Conservation (phyloP, 768 basidiomycete species). For the Stropharia rugosoannulata region DNA sequence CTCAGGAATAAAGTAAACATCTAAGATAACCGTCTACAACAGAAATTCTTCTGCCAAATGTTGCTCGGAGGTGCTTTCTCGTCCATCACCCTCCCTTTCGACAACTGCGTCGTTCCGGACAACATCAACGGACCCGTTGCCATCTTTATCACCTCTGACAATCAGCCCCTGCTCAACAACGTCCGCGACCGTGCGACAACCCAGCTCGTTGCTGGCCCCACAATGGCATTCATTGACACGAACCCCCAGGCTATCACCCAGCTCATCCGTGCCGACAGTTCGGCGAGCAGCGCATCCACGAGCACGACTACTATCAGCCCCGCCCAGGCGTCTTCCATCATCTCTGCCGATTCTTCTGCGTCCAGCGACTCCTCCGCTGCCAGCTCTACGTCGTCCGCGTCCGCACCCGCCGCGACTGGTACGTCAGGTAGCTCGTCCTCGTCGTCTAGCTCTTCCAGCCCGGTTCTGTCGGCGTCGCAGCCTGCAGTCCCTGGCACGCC, state of each 20-base stretch:
- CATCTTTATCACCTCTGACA: slow-evolving; percentile 65
- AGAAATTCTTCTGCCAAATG: slow-evolving; percentile 76
- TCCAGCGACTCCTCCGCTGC: slow-evolving; percentile 27
- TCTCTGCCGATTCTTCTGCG: slow-evolving; percentile 34
- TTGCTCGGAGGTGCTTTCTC: slow-evolving; percentile 57
- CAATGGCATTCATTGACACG: slow-evolving; percentile 65
- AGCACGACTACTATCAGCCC: slow-evolving; percentile 31
- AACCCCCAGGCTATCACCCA: slow-evolving; percentile 49
- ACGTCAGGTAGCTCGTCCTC: slow-evolving; percentile 13
- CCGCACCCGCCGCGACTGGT: slow-evolving; percentile 10
- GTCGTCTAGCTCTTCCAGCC: slow-evolving; percentile 19
- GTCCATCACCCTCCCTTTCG: slow-evolving; percentile 59
- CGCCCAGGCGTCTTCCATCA: slow-evolving; percentile 34
- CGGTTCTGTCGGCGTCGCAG: slow-evolving; percentile 18
- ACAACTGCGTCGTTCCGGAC: slow-evolving; percentile 60
- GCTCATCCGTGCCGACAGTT: slow-evolving; percentile 32
- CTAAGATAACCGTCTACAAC: slow-evolving; percentile 9
- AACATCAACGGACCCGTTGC: slow-evolving; percentile 76
- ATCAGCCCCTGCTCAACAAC: slow-evolving; percentile 63
- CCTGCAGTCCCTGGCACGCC: slow-evolving; percentile 29
- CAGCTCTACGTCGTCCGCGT: slow-evolving; percentile 10
- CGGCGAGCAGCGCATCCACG: slow-evolving; percentile 10
- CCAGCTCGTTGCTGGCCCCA: slow-evolving; percentile 70
- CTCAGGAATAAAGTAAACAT: neutral
- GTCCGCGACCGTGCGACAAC: slow-evolving; percentile 52